Evolutionary conservation across 202 grass and related monocot genomes (phyloP).

Genomic region (Setaria italica): DNA sequence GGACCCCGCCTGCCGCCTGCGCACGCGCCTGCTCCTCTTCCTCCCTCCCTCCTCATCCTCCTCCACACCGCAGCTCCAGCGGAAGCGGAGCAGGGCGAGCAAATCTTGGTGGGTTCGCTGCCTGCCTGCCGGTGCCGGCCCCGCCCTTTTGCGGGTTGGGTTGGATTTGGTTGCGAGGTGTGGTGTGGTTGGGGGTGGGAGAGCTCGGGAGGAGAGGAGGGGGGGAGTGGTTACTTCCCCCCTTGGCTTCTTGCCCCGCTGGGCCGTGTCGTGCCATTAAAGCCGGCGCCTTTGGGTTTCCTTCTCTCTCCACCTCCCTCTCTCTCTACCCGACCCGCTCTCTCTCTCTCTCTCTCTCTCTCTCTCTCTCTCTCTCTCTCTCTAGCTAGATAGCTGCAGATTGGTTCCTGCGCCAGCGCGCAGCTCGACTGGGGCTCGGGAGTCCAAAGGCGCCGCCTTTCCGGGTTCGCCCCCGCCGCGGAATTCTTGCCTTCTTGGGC

Average conservation of each 20-base stretch:
- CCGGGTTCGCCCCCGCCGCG: background rate
- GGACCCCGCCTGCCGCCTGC: conserved; percentile 13
- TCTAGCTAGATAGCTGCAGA: conserved; percentile 1
- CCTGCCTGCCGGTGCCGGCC: background rate
- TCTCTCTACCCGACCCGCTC: background rate
- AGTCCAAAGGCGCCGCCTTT: conserved; percentile 22
- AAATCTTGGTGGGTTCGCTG: conserved; percentile 51
- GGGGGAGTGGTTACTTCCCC: conserved; percentile 41
- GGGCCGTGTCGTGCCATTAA: conserved; percentile 56
- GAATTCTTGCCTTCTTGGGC: conserved; percentile 35
- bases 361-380: background rate
- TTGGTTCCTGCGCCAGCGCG: conserved; percentile 5
- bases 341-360: background rate
- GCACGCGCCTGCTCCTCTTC: background rate
- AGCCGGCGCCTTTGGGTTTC: conserved; percentile 32
- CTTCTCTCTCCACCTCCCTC: background rate
- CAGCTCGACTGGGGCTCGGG: background rate
- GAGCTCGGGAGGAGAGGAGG: background rate
- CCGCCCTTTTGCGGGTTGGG: conserved; percentile 11
- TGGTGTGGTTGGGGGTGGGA: conserved; percentile 55
- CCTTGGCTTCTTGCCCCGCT: conserved; percentile 47
- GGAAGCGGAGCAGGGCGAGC: background rate
- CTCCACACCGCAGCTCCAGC: background rate
- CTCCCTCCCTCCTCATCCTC: background rate
- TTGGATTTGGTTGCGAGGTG: conserved; percentile 69